Evolutionary conservation across 768 basidiomycete genomes (phyloP), one percentile per base, ranked within the genome.

Genomic region (Mrakia frigida): DNA sequence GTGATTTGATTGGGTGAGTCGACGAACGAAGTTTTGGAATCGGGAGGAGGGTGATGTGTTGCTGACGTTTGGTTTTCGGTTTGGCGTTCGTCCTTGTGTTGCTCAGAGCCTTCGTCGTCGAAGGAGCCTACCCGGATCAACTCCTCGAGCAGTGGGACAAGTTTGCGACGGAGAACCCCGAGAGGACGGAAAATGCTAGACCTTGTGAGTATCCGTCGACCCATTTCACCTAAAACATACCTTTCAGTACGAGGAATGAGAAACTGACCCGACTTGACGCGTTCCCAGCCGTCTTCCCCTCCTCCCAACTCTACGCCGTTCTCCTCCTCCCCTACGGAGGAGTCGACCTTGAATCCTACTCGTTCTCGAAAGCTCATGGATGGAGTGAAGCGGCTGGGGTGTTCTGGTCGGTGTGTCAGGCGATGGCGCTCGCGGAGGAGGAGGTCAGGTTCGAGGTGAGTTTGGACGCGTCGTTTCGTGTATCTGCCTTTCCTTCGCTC

Each of bases 261-360:
- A n/a, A n/a, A 43, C 53, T 65, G 33, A n/a, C 35, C 9, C 18
- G 33, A 28, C 16, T 11, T 43, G 21, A 21, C 59, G 43, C 25
- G 43, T 52, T 35, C 37, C 37, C 78, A 95, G 94, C 92, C 82
- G 87, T 86, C 3, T 92, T 98, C 82, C 84, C 86, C 11, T 85
- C 90, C 23, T 87, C 88, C 0, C 97, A 98, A 82, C 85, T 88
- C 28, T 99, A 98, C 83, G 91, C 90, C 3, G 90, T 99, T 80
- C 90, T 99, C 75, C 89, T 97, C 25, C 86, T 98, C 69, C 90
- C 91, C 0, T 92, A 98, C 81, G 93, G 91, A 31, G 97, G 97
- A 0, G 87, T 88, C 3, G 97, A 98, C 82, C 86, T 99, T 43
- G 97, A 99, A 82, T 87, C 90, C 7, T 95, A 91, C 83, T 86